Conservation (phyloP, 1,139 yeast genomes). For the Meyerozyma sp. region DNA sequence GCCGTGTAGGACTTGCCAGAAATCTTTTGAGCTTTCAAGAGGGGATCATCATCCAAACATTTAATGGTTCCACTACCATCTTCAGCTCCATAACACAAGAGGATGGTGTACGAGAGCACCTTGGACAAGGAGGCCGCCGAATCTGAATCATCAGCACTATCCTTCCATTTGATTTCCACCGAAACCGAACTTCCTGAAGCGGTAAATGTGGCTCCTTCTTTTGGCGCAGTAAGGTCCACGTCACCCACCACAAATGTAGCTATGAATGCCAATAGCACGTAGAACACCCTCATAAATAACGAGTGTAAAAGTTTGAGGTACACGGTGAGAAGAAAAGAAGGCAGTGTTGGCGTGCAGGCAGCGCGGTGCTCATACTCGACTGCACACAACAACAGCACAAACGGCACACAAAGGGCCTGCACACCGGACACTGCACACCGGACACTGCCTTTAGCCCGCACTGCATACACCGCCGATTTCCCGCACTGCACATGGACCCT, state of each 20-base stretch:
- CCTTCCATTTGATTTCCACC: constrained; percentile 55
- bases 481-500: too few species aligned
- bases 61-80: constrained; percentile 27
- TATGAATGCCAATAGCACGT: background rate
- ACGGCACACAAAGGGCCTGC: too few species aligned
- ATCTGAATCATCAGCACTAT: constrained; percentile 23
- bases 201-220: constrained; percentile 40
- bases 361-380: background rate
- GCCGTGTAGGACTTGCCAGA: constrained; percentile 32
- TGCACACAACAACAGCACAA: background rate
- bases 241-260: constrained; percentile 36
- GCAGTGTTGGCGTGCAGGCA: background rate
- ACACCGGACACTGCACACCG: too few species aligned
- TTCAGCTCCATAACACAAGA: constrained; percentile 63
- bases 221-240: constrained; percentile 52
- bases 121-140: constrained; percentile 25
- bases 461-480: too few species aligned
- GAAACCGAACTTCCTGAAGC: constrained; percentile 45
- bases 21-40: constrained; percentile 18
- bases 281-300: background rate
- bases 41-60: constrained; percentile 25
- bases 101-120: constrained; percentile 44
- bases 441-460: too few species aligned
- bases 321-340: background rate
- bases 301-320: background rate